Percentiles rank a stretch among this genome's conserved stretches.
These are phyloP conservation scores for Mortierella sp. DNA, from an alignment of 371 early-diverging fungal species.

Conservation along the genomic window DNA sequence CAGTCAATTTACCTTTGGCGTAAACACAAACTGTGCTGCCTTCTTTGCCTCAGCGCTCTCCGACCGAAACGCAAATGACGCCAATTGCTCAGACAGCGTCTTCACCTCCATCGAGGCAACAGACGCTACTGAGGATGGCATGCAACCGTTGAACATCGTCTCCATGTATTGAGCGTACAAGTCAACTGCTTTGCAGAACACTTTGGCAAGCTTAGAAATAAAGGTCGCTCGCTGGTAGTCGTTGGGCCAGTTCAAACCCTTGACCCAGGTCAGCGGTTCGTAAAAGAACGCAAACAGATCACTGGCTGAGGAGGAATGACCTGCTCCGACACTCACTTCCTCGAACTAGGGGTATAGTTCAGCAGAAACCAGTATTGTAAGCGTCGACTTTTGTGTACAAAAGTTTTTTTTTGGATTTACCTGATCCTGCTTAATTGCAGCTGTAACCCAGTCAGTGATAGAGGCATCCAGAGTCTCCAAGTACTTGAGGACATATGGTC, in stretches of 20 bases:
- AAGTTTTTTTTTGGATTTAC: constrained; percentile 48
- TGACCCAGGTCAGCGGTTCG: constrained; percentile 77
- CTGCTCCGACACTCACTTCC: constrained; percentile 67
- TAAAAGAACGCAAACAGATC: constrained; percentile 83
- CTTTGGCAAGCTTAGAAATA: constrained; percentile 76
- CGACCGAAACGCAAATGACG: constrained; percentile 56
- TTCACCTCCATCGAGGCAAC: constrained; percentile 51
- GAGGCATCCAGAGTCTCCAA: constrained; percentile 64
- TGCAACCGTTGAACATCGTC: constrained; percentile 53
- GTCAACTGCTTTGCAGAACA: constrained; percentile 60
- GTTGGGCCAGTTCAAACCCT: constrained; percentile 83
- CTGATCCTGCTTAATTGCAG: constrained; percentile 72
- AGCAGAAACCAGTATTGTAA: not conserved
- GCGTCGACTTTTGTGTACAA: too few relatives aligned
- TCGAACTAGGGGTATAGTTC: constrained; percentile 58
- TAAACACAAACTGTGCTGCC: constrained; percentile 63
- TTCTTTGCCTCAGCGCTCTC: constrained; percentile 60
- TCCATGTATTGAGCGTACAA: constrained; percentile 61
- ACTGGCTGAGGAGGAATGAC: constrained; percentile 84
- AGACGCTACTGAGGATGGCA: constrained; percentile 38
- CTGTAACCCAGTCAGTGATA: constrained; percentile 70
- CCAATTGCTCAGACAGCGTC: constrained; percentile 55
- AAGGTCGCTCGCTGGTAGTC: constrained; percentile 74
- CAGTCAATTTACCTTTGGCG: constrained; percentile 59
- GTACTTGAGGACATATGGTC: constrained; percentile 70